A percentile compares a stretch with the other conserved stretches of the same genome.
phyloP scores from a whole-genome alignment of 495 filamentous ascomycete genomes.

The Aspergillus mulundensis region DNA sequence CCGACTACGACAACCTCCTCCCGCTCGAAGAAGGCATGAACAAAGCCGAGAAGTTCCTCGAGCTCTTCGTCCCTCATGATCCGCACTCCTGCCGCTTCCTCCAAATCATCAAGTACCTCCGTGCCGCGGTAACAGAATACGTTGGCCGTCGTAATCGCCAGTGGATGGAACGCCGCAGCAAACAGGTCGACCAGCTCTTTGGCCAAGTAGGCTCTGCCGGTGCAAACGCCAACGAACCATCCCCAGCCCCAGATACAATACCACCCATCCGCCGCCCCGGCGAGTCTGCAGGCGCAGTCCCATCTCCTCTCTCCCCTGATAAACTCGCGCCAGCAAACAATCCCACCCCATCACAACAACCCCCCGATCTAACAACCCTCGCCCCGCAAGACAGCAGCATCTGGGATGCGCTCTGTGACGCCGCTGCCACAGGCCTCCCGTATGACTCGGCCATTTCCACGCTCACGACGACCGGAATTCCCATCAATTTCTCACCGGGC shows the following conservation, averaged over 20 bases:
- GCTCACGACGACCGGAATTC: conserved; percentile 44
- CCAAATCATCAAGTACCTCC: conserved; percentile 62
- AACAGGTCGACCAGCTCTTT: conserved; percentile 38
- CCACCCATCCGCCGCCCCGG: conserved; percentile 8
- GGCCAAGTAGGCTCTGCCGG: conserved; percentile 28
- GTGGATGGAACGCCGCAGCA: conserved; percentile 38
- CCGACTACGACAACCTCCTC: conserved; percentile 55
- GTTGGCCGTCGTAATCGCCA: conserved; percentile 34
- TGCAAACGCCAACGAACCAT: conserved; percentile 15
- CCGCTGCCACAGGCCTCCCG: conserved; percentile 25
- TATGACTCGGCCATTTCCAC: conserved; percentile 48
- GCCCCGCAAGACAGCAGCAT: conserved; percentile 22
- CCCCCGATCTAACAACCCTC: conserved; percentile 12
- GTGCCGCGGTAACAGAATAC: conserved; percentile 48
- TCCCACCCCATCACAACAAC: conserved; percentile 12
- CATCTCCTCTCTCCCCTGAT: conserved; percentile 26
- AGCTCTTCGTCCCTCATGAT: conserved; percentile 58
- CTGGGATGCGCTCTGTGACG: conserved; percentile 33
- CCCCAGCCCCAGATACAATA: conserved; percentile 16
- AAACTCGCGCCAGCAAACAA: conserved; percentile 18
- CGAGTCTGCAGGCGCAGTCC: conserved; percentile 16
- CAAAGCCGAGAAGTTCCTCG: conserved; percentile 58
- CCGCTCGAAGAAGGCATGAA: conserved; percentile 51
- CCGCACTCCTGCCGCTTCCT: conserved; percentile 60
- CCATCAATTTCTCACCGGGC: conserved; percentile 34